Evolutionary conservation across 2,329 filamentous ascomycete species (phyloP), one percentile per base, ranked within the genome.

Genomic region (Colletotrichum echinochloae): DNA sequence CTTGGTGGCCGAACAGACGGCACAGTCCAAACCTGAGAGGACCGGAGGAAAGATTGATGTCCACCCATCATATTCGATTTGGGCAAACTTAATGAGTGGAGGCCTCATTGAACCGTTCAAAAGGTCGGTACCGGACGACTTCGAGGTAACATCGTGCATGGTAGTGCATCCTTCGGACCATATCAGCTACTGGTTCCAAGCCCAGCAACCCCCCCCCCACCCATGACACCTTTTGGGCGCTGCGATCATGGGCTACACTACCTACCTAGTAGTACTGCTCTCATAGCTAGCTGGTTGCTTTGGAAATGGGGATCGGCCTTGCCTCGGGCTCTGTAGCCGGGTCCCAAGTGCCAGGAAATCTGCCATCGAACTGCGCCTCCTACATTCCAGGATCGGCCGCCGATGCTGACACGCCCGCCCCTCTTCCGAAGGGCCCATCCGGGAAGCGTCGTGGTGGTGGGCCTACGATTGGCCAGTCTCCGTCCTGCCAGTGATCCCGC

Each of bases 321-420:
- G n/a, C 12, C 8, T 33, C 33, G 12, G 37, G 18, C 52, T 37
- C 48, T 57, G 57, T 51, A 52, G n/a, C 52, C 62, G 52, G 52
- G 60, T 59, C 35, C 65, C 65, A 68, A 49, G 44, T 59, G 9
- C 44, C 66, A 60, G 52, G 52, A 62, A 57, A 48, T 26, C 23
- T 16, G 35, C 54, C 60, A 44, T 52, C 30, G n/a, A 30, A 26
- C 46, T 54, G 52, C 54, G 66, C 46, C 60, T 37, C 46, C 4
- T 48, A 8, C 18, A 52, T 37, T 14, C 9, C 30, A 60, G 33
- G n/a, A 49, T 48, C 59, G 37, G 44, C 37, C 28, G n/a, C 37
- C 51, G 26, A 41, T 59, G 60, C 60, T 68, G 60, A 68, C 65
- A 57, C 26, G 26, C 26, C 18, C 39, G n/a, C n/a, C 11, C 20